Conservation (phyloP, 2,329 filamentous ascomycete species). For the Cryphonectria radicalis region DNA sequence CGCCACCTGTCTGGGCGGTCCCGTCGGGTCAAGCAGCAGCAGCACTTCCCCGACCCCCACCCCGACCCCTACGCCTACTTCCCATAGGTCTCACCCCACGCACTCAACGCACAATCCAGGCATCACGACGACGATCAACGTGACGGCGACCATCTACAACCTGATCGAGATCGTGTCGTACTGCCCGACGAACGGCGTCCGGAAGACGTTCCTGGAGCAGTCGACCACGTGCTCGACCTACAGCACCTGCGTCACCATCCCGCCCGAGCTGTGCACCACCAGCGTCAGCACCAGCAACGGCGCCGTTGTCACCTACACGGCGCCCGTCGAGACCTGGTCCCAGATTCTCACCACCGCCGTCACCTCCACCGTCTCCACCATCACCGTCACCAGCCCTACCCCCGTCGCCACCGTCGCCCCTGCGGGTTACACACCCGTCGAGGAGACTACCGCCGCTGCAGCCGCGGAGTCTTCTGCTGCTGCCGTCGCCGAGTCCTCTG, state of each 20-base stretch:
- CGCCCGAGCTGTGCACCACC: conserved; percentile 11
- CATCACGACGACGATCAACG: conserved; percentile 10
- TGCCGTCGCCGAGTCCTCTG: no score
- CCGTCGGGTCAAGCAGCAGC: background rate
- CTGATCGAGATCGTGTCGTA: conserved; percentile 5
- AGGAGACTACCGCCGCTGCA: background rate
- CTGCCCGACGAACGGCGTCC: conserved; percentile 8
- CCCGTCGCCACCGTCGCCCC: background rate
- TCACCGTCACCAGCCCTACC: background rate
- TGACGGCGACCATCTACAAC: conserved; percentile 11
- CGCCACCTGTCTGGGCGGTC: background rate
- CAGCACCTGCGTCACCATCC: conserved; percentile 11
- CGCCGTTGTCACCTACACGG: background rate
- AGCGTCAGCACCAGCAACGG: background rate
- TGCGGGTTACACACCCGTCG: background rate
- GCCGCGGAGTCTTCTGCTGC: background rate
- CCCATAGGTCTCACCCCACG: no score
- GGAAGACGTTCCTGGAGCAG: background rate
- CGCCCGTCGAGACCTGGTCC: conserved; percentile 6
- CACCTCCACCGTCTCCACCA: background rate
- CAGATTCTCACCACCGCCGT: conserved; percentile 11
- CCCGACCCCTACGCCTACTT: background rate
- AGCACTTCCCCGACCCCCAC: background rate
- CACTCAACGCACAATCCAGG: background rate
- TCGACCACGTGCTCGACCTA: conserved; percentile 7